Conservation (phyloP, 306 rosid species). For the Vigna radiata region DNA sequence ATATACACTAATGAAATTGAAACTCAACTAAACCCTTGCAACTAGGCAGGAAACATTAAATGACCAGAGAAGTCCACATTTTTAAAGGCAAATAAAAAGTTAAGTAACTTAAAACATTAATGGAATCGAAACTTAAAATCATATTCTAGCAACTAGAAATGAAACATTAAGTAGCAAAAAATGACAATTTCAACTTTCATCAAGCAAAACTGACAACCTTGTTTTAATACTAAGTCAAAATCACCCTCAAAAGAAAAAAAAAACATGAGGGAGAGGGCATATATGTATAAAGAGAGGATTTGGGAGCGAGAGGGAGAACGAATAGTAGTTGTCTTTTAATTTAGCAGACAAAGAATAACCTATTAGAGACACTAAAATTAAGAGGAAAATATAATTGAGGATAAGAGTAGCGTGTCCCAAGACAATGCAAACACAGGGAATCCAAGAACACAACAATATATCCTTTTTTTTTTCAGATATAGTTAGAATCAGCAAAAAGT, state of each 20-base stretch:
- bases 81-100: constrained; percentile 59
- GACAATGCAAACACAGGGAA: constrained; percentile 1
- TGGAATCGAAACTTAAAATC: constrained; percentile 8
- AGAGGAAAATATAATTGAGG: too few relatives aligned
- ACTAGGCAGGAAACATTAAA: constrained; percentile 28
- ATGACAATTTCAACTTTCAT: constrained; percentile 33
- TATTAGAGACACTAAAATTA: too few relatives aligned
- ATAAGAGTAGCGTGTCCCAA: neutral
- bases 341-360: too few relatives aligned
- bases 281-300: neutral
- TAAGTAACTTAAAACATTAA: constrained; percentile 49
- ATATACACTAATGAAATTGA: constrained; percentile 18
- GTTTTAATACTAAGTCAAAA: constrained; percentile 14
- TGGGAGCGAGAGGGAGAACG: too few relatives aligned
- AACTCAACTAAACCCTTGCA: constrained; percentile 17
- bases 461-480: constrained; percentile 11
- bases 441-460: neutral
- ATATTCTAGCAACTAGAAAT: constrained; percentile 16
- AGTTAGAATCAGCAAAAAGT: constrained; percentile 33
- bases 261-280: neutral
- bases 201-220: constrained; percentile 27
- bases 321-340: too few relatives aligned
- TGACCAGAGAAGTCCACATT: constrained; percentile 2
- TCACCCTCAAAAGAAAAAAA: constrained; percentile 13
- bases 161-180: constrained; percentile 4